These are phyloP conservation scores for Rhodotorula sp. DNA, from an alignment of 1,284 basidiomycete species.

Conservation along the genomic window DNA sequence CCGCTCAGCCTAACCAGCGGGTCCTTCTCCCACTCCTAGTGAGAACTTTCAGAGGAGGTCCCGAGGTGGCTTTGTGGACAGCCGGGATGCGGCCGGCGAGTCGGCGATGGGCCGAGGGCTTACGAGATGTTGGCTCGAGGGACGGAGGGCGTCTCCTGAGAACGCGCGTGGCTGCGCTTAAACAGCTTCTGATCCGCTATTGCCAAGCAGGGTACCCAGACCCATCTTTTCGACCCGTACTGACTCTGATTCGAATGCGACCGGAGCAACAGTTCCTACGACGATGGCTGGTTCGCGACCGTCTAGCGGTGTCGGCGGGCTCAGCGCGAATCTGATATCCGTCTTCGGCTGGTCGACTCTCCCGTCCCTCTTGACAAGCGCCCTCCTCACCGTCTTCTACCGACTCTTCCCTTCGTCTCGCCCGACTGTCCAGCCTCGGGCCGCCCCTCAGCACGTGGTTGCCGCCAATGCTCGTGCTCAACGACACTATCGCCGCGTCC, in stretches of 20 bases:
- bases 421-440: conserved; percentile 17
- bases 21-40: neutral
- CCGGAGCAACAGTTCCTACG: neutral
- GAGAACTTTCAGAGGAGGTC: conserved; percentile 5
- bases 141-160: conserved; percentile 4
- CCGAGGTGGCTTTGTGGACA: conserved; percentile 18
- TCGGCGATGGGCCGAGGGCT: neutral
- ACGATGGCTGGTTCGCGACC: neutral
- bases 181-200: conserved; percentile 32
- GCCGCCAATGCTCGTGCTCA: conserved; percentile 11
- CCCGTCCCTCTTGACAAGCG: conserved; percentile 25
- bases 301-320: conserved; percentile 4
- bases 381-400: conserved; percentile 32
- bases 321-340: conserved; percentile 26
- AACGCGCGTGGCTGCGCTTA: conserved; percentile 30
- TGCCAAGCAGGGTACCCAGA: neutral
- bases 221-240: neutral
- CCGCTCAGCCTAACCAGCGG: conserved; percentile 20
- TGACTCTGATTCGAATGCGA: neutral
- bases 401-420: conserved; percentile 20
- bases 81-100: neutral
- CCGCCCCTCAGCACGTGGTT: conserved; percentile 11
- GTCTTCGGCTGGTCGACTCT: conserved; percentile 34
- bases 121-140: neutral
- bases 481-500: conserved; percentile 19